Base-by-base conservation (phyloP, 805 yeast species). In the Grigorovia transvaalensis region DNA sequence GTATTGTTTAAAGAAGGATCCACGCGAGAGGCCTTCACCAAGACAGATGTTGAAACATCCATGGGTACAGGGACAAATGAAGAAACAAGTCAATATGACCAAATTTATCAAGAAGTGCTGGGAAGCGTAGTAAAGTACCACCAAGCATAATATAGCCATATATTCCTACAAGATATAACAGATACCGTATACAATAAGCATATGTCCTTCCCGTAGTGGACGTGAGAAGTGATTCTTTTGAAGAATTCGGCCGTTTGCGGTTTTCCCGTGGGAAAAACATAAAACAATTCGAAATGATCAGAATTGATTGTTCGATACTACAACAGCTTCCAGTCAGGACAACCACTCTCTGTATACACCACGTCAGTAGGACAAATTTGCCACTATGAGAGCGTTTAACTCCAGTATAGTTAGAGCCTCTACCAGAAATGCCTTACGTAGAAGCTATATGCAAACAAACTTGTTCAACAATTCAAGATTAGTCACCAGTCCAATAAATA, bases 1-100 rank as follows among this genome's bases (percentile, higher is more conserved):
- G 49, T 85, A 84, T 59, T 88, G 96, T 61, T 71, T 93, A 53
- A 87, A 79, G 56, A 91, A 89, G 60, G 87, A 88, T 55, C 81
- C 88, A 44, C 76, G 73, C 33, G 83, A 83, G 56, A 73, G 99
- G 52, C 96, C 98, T 11, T 81, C 90, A 48, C 99, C 99, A 9
- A 75, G 93, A 59, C 96, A 93, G 65, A 86, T 93, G 91, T 74
- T 93, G 47, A 76, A 74, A 50, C 99, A 93, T 71, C 97, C 97
- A 2, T 93, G 99, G 99, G 74, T 88, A 51, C 69, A 78, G 17
- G 88, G 89, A 1, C 96, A 87, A 70, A 78, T 79, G 70, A 75
- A 71, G 56, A 81, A 82, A 63, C 74, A 71, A 49, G 95, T 91
- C 15, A 79, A 82, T 57, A 91, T 93, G 98, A 95, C 80, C 56